phyloP scores from a whole-genome alignment of 108 stramenopile species.

The Skeletonema menzelii region DNA sequence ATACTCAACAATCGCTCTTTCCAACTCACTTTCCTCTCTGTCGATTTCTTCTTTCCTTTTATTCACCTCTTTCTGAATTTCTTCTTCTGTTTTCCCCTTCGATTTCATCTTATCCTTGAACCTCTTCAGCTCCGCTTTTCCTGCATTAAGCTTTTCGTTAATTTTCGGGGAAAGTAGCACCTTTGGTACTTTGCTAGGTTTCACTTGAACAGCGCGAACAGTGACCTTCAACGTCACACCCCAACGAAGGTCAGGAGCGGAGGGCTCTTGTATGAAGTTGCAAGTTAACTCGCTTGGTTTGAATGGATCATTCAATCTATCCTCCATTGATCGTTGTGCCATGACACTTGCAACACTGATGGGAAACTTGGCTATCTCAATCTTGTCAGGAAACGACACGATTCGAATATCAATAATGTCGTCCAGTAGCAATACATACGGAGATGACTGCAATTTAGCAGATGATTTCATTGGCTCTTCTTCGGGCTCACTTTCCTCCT shows the following conservation, averaged over 20 bases:
- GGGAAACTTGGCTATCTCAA: slow-evolving; percentile 41
- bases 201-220: slow-evolving; percentile 45
- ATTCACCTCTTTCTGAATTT: slow-evolving; percentile 24
- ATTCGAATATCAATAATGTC: slow-evolving; percentile 42
- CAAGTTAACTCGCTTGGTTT: slow-evolving; percentile 45
- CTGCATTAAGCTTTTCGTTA: slow-evolving; percentile 2
- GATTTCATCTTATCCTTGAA: slow-evolving; percentile 15
- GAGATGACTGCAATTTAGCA: slow-evolving; percentile 19
- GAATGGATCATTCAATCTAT: slow-evolving; percentile 36
- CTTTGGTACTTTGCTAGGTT: slow-evolving; percentile 19
- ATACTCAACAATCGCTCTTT: slow-evolving; percentile 26
- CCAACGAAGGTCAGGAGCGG: slow-evolving; percentile 32
- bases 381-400: slow-evolving; percentile 37
- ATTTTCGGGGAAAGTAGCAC: slow-evolving; percentile 4
- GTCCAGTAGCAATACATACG: slow-evolving; percentile 36
- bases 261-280: slow-evolving; percentile 46
- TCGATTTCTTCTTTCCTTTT: slow-evolving; percentile 19
- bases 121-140: slow-evolving; percentile 1
- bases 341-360: slow-evolving; percentile 45
- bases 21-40: slow-evolving; percentile 32
- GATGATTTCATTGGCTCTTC: background rate
- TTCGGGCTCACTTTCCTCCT: slow-evolving; percentile 2
- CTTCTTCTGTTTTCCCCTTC: slow-evolving; percentile 23
- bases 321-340: slow-evolving; percentile 28
- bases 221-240: slow-evolving; percentile 45